These are phyloP conservation scores for Penicillium sp. DNA, from an alignment of 2,329 filamentous ascomycete genomes.

Conservation along the genomic window DNA sequence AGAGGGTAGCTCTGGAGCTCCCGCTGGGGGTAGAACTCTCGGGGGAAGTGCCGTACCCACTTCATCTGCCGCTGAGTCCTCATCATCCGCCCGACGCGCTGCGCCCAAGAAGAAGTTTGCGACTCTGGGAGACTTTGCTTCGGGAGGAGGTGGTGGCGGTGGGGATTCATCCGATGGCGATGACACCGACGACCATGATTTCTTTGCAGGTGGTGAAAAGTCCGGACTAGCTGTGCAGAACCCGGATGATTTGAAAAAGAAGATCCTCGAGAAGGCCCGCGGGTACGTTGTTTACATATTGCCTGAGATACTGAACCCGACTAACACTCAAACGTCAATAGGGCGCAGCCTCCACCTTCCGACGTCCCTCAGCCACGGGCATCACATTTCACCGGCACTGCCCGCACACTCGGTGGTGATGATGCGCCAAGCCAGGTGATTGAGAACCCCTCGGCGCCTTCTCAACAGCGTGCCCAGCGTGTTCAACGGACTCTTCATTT, in stretches of 20 bases:
- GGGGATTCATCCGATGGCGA: conserved; percentile 50
- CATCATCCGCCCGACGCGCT: conserved; percentile 25
- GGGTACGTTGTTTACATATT: conserved; percentile 21
- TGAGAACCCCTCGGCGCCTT: conserved; percentile 48
- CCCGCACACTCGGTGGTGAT: conserved; percentile 64
- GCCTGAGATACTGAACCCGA: no score
- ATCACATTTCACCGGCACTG: conserved; percentile 57
- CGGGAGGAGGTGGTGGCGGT: conserved; percentile 36
- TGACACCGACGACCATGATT: conserved; percentile 53
- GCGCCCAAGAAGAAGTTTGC: conserved; percentile 47
- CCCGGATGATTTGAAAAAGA: conserved; percentile 54
- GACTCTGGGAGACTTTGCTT: conserved; percentile 45
- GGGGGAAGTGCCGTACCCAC: conserved; percentile 31
- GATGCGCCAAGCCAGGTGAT: conserved; percentile 59
- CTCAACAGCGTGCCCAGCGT: conserved; percentile 45
- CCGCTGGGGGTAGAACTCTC: conserved; percentile 32
- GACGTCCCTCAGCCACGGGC: conserved; percentile 46
- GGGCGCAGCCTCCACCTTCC: conserved; percentile 29
- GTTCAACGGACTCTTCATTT: conserved; percentile 61
- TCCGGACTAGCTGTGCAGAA: conserved; percentile 67
- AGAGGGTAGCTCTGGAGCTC: conserved; percentile 19
- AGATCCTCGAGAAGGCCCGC: conserved; percentile 49
- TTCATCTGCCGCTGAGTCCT: conserved; percentile 30
- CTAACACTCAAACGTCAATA: conserved; percentile 13
- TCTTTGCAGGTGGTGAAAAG: conserved; percentile 66